Conservation (phyloP, 768 basidiomycete species). For the Tremella fuciformis region DNA sequence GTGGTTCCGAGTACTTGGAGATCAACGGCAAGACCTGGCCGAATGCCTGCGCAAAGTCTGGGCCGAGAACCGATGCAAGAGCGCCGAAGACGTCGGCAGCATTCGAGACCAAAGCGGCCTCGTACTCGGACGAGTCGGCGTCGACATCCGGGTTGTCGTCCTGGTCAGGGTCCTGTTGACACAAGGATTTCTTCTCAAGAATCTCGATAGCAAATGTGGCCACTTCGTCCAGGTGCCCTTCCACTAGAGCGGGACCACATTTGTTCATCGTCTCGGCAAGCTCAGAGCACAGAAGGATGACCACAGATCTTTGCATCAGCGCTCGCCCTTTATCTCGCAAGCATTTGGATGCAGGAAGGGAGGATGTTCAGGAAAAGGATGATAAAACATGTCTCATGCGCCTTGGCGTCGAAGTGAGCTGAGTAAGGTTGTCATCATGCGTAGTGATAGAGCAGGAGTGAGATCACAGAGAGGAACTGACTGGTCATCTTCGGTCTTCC, state of each 20-base stretch:
- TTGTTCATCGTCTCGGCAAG: conserved; percentile 89
- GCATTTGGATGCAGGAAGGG: background rate
- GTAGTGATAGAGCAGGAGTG: conserved; percentile 9
- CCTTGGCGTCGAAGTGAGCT: conserved; percentile 71
- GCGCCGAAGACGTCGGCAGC: conserved; percentile 91
- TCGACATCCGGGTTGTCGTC: conserved; percentile 76
- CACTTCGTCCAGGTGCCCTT: conserved; percentile 73
- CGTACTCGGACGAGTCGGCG: conserved; percentile 76
- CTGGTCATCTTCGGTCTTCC: conserved; percentile 95
- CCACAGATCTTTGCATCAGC: conserved; percentile 57
- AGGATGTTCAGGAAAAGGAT: conserved; percentile 51
- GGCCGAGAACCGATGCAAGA: conserved; percentile 77
- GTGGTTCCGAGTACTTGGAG: conserved; percentile 84
- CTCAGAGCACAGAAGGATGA: conserved; percentile 78
- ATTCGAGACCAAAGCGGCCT: conserved; percentile 88
- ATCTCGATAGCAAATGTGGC: conserved; percentile 79
- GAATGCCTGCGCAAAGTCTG: conserved; percentile 79
- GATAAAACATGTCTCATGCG: conserved; percentile 59
- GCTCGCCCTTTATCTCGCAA: conserved; percentile 7
- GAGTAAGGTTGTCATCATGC: conserved; percentile 62
- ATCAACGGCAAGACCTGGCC: conserved; percentile 82
- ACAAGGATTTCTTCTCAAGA: conserved; percentile 88
- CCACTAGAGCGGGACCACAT: conserved; percentile 81
- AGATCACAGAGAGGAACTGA: conserved; percentile 56
- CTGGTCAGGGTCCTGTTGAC: conserved; percentile 93